These are phyloP conservation scores for Bertia moriformis DNA, from an alignment of 2,329 filamentous ascomycete species.

Conservation along the genomic window DNA sequence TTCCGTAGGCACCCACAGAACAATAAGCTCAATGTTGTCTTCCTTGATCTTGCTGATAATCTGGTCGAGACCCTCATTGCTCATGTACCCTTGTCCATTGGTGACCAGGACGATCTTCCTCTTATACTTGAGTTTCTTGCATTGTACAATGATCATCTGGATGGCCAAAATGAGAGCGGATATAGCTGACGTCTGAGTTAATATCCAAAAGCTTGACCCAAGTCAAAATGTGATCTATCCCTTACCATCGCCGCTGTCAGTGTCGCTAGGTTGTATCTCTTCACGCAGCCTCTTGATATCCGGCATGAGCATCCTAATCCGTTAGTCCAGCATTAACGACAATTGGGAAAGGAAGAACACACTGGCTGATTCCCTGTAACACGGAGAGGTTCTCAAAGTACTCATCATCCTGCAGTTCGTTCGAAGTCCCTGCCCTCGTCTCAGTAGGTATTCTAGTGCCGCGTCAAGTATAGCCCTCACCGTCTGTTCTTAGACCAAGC, in stretches of 20 bases:
- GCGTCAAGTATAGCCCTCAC: neutral
- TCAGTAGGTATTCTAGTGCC: neutral
- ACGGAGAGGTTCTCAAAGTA: neutral
- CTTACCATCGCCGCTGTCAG: conserved; percentile 49
- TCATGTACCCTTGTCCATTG: conserved; percentile 61
- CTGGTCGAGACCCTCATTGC: conserved; percentile 53
- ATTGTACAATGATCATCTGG: conserved; percentile 68
- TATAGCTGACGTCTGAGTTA: conserved; percentile 33
- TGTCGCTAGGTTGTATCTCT: conserved; percentile 52
- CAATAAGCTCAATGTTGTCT: conserved; percentile 60
- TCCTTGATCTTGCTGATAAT: conserved; percentile 64
- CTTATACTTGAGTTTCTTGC: conserved; percentile 69
- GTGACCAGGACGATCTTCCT: conserved; percentile 76
- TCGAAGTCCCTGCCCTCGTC: neutral
- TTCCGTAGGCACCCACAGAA: conserved; percentile 55
- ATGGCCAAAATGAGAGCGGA: conserved; percentile 78
- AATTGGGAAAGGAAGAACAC: neutral
- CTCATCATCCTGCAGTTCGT: neutral
- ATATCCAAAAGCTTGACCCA: neutral
- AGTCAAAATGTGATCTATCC: no score
- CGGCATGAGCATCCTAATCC: conserved; percentile 41
- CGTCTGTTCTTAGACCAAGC: neutral
- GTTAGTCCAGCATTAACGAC: neutral
- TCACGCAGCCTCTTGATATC: conserved; percentile 51
- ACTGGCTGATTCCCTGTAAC: neutral